These are phyloP conservation scores for Colletotrichum sp. DNA, from an alignment of 2,329 filamentous ascomycete species.

Conservation along the genomic window DNA sequence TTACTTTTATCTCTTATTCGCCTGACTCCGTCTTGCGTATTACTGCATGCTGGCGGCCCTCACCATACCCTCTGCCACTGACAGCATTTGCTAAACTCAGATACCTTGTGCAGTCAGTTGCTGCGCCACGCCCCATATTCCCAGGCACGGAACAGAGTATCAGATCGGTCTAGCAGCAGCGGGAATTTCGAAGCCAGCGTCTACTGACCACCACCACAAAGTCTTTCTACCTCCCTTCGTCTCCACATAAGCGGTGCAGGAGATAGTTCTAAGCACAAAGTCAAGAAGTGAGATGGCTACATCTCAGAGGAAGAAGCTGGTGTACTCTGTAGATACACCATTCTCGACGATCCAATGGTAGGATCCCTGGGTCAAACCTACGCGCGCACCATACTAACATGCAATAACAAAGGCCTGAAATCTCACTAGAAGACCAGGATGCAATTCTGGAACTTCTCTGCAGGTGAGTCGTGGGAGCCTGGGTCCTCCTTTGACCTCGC, in stretches of 20 bases:
- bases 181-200: not conserved
- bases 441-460: conserved; percentile 71
- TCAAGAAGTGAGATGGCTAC: not conserved
- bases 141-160: not conserved
- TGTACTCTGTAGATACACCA: conserved; percentile 70
- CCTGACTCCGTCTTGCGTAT: not conserved
- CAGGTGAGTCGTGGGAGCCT: conserved; percentile 49
- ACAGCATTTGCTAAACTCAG: not conserved
- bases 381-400: not conserved
- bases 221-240: not conserved
- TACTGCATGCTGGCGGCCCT: not conserved
- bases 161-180: not conserved
- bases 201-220: not conserved
- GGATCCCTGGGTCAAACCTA: conserved; percentile 9
- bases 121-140: not conserved
- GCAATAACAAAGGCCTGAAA: conserved; percentile 59
- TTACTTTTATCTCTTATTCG: not conserved
- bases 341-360: conserved; percentile 68
- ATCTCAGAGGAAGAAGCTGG: conserved; percentile 51
- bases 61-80: not conserved
- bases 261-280: not conserved
- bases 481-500: not conserved
- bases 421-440: conserved; percentile 64
- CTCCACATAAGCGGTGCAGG: not conserved
- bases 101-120: not conserved